Percentiles rank a stretch among this genome's conserved stretches.
phyloP scores from a whole-genome alignment of 2,329 filamentous ascomycete species.

The Hypoxylon sp. region DNA sequence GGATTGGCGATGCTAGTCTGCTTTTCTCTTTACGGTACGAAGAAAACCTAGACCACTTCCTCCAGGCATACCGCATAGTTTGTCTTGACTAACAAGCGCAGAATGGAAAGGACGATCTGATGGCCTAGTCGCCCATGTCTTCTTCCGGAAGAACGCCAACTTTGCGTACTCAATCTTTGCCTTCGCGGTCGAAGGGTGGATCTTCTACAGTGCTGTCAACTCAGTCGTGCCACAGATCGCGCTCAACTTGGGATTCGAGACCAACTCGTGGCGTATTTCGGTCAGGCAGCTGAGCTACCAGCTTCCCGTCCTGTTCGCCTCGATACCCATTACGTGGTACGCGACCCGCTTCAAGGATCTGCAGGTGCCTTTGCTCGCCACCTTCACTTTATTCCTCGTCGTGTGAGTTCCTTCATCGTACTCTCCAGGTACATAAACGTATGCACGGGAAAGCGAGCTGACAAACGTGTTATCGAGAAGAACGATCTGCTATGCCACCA shows the following conservation, averaged over 20 bases:
- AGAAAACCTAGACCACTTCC: not conserved
- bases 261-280: slow-evolving; percentile 60
- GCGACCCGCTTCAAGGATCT: slow-evolving; percentile 63
- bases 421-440: not conserved
- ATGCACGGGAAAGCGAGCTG: not conserved
- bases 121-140: slow-evolving; percentile 67
- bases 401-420: slow-evolving; percentile 53
- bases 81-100: slow-evolving; percentile 43
- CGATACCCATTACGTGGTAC: slow-evolving; percentile 60
- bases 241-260: slow-evolving; percentile 62
- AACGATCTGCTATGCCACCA: slow-evolving; percentile 60
- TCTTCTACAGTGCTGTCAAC: slow-evolving; percentile 67
- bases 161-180: slow-evolving; percentile 67
- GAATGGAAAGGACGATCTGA: slow-evolving; percentile 68
- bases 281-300: slow-evolving; percentile 62
- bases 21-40: slow-evolving; percentile 58
- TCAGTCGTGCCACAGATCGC: slow-evolving; percentile 63
- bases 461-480: slow-evolving; percentile 44
- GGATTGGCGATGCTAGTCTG: slow-evolving; percentile 56
- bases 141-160: slow-evolving; percentile 66
- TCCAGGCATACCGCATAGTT: not conserved
- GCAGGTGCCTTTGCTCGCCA: slow-evolving; percentile 60
- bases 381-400: slow-evolving; percentile 61
- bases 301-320: slow-evolving; percentile 56
- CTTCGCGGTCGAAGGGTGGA: slow-evolving; percentile 70